These are phyloP conservation scores for Xylaria nigripes DNA, from an alignment of 495 filamentous ascomycete genomes.

Conservation along the genomic window DNA sequence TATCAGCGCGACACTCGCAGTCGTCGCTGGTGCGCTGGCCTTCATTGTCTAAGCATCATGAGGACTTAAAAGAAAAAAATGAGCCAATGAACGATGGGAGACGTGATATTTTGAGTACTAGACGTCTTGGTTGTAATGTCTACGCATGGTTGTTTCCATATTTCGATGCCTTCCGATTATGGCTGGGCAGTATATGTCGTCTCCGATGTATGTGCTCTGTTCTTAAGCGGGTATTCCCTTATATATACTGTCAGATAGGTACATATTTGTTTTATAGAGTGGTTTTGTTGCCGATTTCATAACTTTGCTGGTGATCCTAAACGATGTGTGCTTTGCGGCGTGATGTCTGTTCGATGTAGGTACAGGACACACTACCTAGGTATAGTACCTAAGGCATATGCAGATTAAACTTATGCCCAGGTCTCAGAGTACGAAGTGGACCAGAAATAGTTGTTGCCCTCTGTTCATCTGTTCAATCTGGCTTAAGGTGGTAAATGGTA, in stretches of 20 bases:
- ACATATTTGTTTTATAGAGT: neutral
- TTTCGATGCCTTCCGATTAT: neutral
- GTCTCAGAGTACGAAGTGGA: too few relatives aligned
- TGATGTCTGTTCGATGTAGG: neutral
- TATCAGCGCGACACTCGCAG: constrained; percentile 24
- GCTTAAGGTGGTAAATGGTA: too few relatives aligned
- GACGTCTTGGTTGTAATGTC: neutral
- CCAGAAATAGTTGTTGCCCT: too few relatives aligned
- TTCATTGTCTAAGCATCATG: constrained; percentile 20
- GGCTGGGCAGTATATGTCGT: constrained; percentile 2
- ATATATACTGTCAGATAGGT: constrained; percentile 5
- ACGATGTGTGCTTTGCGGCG: neutral
- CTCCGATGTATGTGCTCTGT: constrained; percentile 3
- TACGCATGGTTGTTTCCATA: neutral
- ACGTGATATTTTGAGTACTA: neutral
- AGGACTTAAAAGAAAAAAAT: neutral
- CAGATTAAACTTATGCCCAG: too few relatives aligned
- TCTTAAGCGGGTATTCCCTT: neutral
- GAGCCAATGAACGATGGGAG: constrained; percentile 1
- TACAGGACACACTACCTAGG: too few relatives aligned
- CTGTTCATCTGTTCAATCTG: too few relatives aligned
- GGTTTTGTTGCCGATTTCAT: neutral
- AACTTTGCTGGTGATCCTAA: neutral
- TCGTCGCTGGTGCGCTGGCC: constrained; percentile 22
- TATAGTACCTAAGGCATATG: too few relatives aligned